Evolutionary conservation across 2,329 filamentous ascomycete species (phyloP).

Genomic region (Ceratocystis lukuohia): DNA sequence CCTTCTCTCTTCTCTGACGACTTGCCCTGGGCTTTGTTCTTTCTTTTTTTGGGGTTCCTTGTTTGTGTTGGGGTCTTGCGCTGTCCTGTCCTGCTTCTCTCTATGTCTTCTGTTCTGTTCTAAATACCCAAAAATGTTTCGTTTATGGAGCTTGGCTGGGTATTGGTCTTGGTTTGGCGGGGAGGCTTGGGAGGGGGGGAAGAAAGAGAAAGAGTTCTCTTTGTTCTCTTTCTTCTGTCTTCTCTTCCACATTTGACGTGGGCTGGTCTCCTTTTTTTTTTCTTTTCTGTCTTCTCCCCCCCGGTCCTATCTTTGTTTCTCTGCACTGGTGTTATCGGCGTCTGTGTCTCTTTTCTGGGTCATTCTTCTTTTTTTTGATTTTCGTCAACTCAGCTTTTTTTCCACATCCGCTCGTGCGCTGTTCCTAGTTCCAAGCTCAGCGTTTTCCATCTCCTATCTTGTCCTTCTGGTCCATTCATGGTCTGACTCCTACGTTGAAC

Average conservation of each 20-base stretch:
- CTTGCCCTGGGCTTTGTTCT: constrained; percentile 4
- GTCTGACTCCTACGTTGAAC: no score
- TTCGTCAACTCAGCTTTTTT: neutral
- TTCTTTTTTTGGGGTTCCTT: neutral
- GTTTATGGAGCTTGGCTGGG: constrained; percentile 7
- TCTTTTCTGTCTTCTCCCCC: neutral
- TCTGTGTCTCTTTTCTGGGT: neutral
- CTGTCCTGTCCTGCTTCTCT: neutral
- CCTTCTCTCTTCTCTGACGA: constrained; percentile 6
- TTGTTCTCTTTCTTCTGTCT: neutral
- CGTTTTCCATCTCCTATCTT: neutral
- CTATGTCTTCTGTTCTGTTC: constrained; percentile 3
- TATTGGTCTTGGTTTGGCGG: neutral
- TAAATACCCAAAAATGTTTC: constrained; percentile 7
- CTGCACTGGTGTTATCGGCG: constrained; percentile 7
- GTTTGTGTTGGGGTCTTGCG: neutral
- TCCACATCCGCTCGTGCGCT: neutral
- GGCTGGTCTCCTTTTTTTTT: neutral
- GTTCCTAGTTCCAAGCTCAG: neutral
- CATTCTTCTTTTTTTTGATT: neutral
- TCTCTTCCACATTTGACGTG: neutral
- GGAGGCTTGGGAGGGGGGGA: neutral
- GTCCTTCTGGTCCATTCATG: neutral
- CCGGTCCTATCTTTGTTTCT: neutral
- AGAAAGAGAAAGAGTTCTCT: neutral